Base-by-base conservation (phyloP, 2,329 filamentous ascomycete genomes). In the Diaporthe humulicola region DNA sequence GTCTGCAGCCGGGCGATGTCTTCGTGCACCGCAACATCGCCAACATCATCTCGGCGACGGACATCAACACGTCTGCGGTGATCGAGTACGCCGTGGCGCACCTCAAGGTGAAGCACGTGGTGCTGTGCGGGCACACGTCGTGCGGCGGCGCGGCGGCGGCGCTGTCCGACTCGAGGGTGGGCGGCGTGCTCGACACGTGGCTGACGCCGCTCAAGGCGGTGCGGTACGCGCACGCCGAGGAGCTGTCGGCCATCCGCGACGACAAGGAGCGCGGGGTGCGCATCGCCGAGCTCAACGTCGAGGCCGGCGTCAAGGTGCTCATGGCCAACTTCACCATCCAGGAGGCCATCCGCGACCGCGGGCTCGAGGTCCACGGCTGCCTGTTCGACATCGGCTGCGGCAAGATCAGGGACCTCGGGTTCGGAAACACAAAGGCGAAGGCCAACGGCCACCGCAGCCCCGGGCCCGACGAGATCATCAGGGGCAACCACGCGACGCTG, bases 21-120 rank as follows among this genome's bases (percentile, higher is more conserved):
- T 97, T 97, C 83, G 93, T 95, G 70, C 95, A 97, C 87, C 93
- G 95, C 82, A 97, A 97, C 87, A 96, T 98, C 82, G 95, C 94
- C 84, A 97, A 97, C 86, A 91, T 96, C 80, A 86, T 97, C 77
- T 91, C 92, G 74, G 87, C 92, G 28, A 92, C 91, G 79, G 95
- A 98, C 82, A 90, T 96, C 82, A 94, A 91, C 85, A 92, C 92
- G 45, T 88, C 91, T 15, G 90, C 91, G 73, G 94, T 96, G 60
- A 92, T 97, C 81, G 93, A 96, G 81, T 97, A 93, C 82, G 93
- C 94, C 57, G 94, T 97, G 75, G 86, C 85, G 74, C 88, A 94
- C 81, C 86, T 97, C 48, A 91, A 93, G 79, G 92, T 94, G 78
- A 88, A 92, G 82, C 92, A 94, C 83, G 89, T 94, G 70, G 88